phyloP scores from a whole-genome alignment of 805 yeast genomes.

The Diddensiella santjacobensis region DNA sequence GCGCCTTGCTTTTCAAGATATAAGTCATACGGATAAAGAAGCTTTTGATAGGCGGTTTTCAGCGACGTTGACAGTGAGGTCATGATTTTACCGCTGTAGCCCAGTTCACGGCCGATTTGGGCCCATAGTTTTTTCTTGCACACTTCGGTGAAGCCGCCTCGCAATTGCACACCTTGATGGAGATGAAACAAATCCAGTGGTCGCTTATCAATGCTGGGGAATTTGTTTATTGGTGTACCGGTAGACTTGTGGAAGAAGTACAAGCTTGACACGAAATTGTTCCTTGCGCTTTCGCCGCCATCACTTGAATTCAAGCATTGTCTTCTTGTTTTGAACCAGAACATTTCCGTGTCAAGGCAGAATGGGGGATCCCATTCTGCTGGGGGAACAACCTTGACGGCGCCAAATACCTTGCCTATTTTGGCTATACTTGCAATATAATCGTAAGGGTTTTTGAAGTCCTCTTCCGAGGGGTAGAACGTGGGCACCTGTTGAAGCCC shows the following conservation, averaged over 20 bases:
- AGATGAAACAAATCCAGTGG: constrained; percentile 61
- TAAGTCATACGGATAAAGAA: constrained; percentile 31
- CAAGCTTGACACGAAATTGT: constrained; percentile 47
- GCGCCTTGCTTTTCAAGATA: constrained; percentile 18
- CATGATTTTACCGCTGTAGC: constrained; percentile 68
- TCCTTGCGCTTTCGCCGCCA: constrained; percentile 41
- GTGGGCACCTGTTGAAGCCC: constrained; percentile 40
- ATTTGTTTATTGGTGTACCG: constrained; percentile 36
- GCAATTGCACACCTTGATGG: constrained; percentile 50
- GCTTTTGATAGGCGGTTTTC: constrained; percentile 53
- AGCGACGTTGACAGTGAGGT: constrained; percentile 67
- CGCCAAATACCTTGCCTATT: constrained; percentile 57
- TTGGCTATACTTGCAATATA: constrained; percentile 50
- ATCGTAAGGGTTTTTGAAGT: constrained; percentile 55
- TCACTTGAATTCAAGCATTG: constrained; percentile 44
- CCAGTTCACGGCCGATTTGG: constrained; percentile 75
- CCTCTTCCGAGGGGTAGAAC: constrained; percentile 45
- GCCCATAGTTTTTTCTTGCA: constrained; percentile 72
- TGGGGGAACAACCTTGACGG: constrained; percentile 65
- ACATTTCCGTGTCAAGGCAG: constrained; percentile 40
- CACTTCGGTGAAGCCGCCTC: constrained; percentile 69
- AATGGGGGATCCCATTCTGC: constrained; percentile 37
- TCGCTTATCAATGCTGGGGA: constrained; percentile 66
- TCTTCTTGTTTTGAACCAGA: constrained; percentile 49
- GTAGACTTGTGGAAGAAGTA: constrained; percentile 38